phyloP scores from a whole-genome alignment of 441 rosid genomes.

The Gossypium schwendimanii region DNA sequence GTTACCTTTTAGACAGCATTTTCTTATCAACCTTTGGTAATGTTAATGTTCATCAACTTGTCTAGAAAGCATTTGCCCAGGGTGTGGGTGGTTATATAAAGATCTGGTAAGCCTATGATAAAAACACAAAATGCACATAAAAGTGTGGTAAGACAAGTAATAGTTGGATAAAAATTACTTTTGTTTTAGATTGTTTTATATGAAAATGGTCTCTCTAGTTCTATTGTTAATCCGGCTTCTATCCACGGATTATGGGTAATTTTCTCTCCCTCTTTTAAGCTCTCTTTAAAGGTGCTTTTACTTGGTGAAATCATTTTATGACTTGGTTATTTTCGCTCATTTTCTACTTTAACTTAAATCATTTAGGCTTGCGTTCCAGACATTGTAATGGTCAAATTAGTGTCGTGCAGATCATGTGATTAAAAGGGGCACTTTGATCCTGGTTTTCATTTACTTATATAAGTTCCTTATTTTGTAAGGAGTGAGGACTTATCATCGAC shows the following conservation, averaged over 20 bases:
- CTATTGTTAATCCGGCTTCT: not conserved
- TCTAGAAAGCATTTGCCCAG: not conserved
- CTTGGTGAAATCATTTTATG: not conserved
- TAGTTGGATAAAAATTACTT: not conserved
- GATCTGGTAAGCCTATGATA: not conserved
- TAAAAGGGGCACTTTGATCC: not conserved
- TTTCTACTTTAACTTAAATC: not conserved
- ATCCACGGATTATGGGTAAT: not conserved
- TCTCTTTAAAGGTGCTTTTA: not conserved
- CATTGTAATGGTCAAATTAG: not conserved
- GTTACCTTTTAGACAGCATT: not conserved
- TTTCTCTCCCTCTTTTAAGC: not conserved
- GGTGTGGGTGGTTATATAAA: not conserved
- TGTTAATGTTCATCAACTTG: not conserved
- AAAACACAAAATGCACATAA: not conserved
- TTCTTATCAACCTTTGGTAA: not conserved
- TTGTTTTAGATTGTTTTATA: not conserved
- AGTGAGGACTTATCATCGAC: not conserved
- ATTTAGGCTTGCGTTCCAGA: not conserved
- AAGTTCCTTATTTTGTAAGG: not conserved
- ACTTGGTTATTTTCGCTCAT: not conserved
- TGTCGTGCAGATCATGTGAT: not conserved
- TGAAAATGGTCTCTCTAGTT: not conserved
- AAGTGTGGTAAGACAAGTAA: not conserved
- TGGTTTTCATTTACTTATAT: not conserved